Percentiles rank a stretch among this genome's conserved stretches.
Conservation (phyloP, 306 rosid species). For the Erythrophleum fordii region DNA sequence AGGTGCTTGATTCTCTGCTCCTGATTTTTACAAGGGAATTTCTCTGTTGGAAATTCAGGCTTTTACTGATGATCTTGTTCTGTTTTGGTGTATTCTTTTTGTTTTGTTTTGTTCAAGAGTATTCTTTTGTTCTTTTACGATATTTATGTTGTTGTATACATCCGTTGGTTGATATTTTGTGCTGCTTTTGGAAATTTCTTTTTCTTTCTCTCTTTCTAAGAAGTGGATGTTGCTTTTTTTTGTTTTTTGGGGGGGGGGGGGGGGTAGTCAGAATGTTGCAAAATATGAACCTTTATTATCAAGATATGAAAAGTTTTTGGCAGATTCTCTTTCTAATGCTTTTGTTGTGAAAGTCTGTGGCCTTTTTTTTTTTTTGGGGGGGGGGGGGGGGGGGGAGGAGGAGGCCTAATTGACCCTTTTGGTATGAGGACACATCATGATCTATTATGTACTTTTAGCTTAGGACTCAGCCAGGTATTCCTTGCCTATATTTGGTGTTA, state of each 20-base stretch:
- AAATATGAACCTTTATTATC: background rate
- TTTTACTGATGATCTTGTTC: background rate
- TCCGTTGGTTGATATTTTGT: background rate
- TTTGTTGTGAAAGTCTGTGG: constrained; percentile 18
- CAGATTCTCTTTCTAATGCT: background rate
- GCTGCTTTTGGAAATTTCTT: constrained; percentile 6
- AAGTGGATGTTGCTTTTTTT: background rate
- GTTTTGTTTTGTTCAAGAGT: background rate
- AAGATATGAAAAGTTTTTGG: background rate
- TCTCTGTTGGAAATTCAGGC: background rate
- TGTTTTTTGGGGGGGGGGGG: too few relatives aligned
- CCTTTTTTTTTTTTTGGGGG: background rate
- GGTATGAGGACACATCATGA: background rate
- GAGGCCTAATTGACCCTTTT: background rate
- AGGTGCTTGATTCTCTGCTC: background rate
- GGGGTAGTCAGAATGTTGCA: background rate
- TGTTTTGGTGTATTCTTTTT: background rate
- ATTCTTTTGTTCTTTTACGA: background rate
- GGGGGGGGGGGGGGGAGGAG: too few relatives aligned
- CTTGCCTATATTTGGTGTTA: background rate
- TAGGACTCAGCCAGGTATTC: background rate
- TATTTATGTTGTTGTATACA: constrained; percentile 5
- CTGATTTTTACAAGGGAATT: background rate
- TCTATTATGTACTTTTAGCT: background rate
- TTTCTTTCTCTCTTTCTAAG: background rate